Conservation (phyloP, 495 filamentous ascomycete species). For the Cetradonia linearis region DNA sequence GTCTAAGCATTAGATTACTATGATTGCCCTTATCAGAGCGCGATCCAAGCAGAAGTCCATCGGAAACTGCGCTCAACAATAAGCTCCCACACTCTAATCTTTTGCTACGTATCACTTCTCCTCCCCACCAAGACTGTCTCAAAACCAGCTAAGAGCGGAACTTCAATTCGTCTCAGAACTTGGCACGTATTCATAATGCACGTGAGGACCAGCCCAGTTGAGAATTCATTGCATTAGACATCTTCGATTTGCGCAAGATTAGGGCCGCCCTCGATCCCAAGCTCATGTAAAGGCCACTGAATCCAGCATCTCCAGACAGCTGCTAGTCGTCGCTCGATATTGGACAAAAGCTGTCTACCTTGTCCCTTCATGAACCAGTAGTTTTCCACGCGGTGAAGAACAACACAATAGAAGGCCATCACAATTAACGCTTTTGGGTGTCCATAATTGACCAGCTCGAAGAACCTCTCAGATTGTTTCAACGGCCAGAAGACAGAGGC, state of each 20-base stretch:
- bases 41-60: neutral
- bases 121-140: neutral
- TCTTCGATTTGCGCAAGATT: neutral
- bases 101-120: neutral
- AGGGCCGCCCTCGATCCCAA: neutral
- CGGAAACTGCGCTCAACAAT: neutral
- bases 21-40: neutral
- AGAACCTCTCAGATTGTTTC: neutral
- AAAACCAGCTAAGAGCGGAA: neutral
- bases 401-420: neutral
- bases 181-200: neutral
- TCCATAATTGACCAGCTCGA: neutral
- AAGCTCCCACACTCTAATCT: neutral
- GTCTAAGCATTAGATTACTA: neutral
- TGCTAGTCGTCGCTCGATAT: neutral
- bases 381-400: neutral
- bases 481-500: neutral
- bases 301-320: neutral
- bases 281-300: neutral
- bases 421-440: neutral
- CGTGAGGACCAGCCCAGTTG: neutral
- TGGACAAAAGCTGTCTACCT: neutral
- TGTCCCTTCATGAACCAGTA: conserved; percentile 2
- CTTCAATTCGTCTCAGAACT: neutral
- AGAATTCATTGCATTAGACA: neutral